These are phyloP conservation scores for Tylopilus sp. DNA, from an alignment of 1,284 basidiomycete species.

Conservation along the genomic window DNA sequence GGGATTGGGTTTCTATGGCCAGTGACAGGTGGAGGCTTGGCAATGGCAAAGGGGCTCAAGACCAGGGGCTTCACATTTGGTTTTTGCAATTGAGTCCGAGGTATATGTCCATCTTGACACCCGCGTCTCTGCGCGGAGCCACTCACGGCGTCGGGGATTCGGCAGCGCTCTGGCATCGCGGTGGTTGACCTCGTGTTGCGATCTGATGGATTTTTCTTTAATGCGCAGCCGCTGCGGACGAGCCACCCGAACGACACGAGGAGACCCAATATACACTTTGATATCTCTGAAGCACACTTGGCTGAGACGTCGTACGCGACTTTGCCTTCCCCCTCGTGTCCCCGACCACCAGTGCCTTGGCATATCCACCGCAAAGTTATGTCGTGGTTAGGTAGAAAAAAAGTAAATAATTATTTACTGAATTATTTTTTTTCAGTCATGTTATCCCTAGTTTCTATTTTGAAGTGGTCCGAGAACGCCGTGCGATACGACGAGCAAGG, in stretches of 20 bases:
- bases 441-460: constrained; percentile 12
- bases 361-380: constrained; percentile 9
- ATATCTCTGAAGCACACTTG: not conserved
- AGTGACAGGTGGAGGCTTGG: constrained; percentile 17
- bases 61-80: not conserved
- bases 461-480: constrained; percentile 13
- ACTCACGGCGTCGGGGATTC: not conserved
- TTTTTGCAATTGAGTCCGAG: not conserved
- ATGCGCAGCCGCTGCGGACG: constrained; percentile 1
- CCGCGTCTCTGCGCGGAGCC: not conserved
- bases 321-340: not conserved
- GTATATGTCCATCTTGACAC: not conserved
- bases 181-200: not conserved
- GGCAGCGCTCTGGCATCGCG: not conserved
- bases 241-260: not conserved
- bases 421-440: constrained; percentile 13
- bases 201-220: not conserved
- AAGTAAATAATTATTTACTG: constrained; percentile 5
- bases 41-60: constrained; percentile 3
- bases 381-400: constrained; percentile 9
- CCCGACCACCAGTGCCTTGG: not conserved
- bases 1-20: not conserved
- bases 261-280: not conserved
- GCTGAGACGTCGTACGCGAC: not conserved
- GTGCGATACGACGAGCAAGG: constrained; percentile 16